Conservation (phyloP, 805 yeast species). For the Teunomyces lycoperdinae region DNA sequence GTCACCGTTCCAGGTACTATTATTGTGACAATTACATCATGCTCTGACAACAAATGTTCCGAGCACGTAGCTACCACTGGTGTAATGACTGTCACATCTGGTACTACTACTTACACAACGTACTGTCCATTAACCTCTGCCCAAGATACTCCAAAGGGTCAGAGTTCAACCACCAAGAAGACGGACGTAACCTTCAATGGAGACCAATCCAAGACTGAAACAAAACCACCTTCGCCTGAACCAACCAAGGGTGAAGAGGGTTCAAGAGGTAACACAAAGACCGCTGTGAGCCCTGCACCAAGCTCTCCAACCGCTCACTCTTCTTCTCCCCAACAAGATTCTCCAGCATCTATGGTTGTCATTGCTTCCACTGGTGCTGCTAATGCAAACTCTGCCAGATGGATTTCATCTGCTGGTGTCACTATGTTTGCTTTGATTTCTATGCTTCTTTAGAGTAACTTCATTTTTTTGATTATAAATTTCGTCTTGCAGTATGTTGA, state of each 20-base stretch:
- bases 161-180: neutral
- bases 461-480: neutral
- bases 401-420: neutral
- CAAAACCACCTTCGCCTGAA: neutral
- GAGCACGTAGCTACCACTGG: slow-evolving; percentile 11
- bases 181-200: neutral
- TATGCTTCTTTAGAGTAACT: neutral
- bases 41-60: slow-evolving; percentile 25
- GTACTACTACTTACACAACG: slow-evolving; percentile 18
- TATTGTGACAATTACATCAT: slow-evolving; percentile 26
- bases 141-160: neutral
- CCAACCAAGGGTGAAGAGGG: neutral
- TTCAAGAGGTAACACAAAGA: neutral
- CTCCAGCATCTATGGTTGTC: neutral
- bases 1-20: slow-evolving; percentile 13
- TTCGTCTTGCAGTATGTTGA: neutral
- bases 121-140: slow-evolving; percentile 10
- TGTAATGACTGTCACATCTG: slow-evolving; percentile 4
- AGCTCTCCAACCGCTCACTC: neutral
- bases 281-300: neutral
- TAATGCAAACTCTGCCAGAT: neutral
- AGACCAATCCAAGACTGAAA: neutral
- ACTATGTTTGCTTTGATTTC: neutral
- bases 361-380: neutral
- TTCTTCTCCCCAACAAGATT: neutral